Base-by-base conservation (phyloP, 2,329 filamentous ascomycete genomes). In the Calonectria ilicicola region DNA sequence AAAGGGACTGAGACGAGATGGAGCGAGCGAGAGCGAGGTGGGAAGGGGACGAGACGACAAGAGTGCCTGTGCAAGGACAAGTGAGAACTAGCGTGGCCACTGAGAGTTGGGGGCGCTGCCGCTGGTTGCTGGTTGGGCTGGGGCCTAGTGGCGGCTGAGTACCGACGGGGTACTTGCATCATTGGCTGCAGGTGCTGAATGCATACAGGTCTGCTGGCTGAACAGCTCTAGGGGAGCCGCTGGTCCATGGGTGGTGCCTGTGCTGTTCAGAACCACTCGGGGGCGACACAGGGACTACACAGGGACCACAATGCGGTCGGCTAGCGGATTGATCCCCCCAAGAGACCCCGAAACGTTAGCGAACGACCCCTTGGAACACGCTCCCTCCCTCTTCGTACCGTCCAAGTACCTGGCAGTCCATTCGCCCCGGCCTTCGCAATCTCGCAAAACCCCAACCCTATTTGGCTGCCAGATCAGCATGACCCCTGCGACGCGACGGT, bases 101-200 rank as follows among this genome's bases (percentile, higher is more conserved):
- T 75, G 72, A 67, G 68, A 67, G 72, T 74, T 74, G 51, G 66
- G 74, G 73, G 73, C 73, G 73, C 69, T 66, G 69, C 60, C 58
- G 65, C 67, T 72, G 68, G 73, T 71, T 70, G 65, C 67, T 72
- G 68, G 73, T 71, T 70, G 72, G 68, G 73, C 75, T 76, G 75
- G 49, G 62, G 70, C 27, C 44, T 32, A 49, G 58, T 70, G 53
- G 64, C 56, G 75, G 53, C 69, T 46, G 63, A 53, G 64, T 71
- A 71, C 69, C 53, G 27, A 38, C 19, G 44, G 53, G 69, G 69
- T 71, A 71, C 69, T 46, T 67, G 64, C 40, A 21, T 35, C 7
- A 35, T 46, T 9, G 9, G 51, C 62, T 67, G 63, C 51, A 53
- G 64, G 69, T 64, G 60, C 66, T 46, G 44, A 29, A 47, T 32